These are phyloP conservation scores for Collybiopsis luxurians DNA, from an alignment of 768 basidiomycete species.

Conservation along the genomic window DNA sequence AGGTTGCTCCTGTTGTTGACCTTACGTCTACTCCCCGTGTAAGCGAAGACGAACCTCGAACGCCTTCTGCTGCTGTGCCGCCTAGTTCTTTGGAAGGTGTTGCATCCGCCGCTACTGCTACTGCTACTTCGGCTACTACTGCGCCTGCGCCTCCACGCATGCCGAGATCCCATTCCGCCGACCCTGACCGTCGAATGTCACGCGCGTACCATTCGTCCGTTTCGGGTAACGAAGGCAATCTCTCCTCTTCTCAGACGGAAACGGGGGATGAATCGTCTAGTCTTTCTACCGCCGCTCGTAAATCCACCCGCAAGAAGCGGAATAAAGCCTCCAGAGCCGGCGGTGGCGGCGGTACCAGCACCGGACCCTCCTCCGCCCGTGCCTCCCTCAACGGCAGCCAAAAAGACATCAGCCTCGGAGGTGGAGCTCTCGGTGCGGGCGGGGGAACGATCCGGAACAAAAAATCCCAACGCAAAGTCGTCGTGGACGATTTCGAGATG, in stretches of 20 bases:
- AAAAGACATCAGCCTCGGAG: constrained; percentile 23
- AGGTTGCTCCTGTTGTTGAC: background rate
- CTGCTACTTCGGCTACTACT: constrained; percentile 34
- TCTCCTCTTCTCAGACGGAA: constrained; percentile 54
- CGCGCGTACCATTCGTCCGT: constrained; percentile 56
- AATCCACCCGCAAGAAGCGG: constrained; percentile 51
- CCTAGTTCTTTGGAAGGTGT: too few relatives aligned
- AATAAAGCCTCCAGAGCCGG: constrained; percentile 17
- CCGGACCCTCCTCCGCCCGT: background rate
- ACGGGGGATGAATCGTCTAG: constrained; percentile 70
- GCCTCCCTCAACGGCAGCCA: constrained; percentile 16
- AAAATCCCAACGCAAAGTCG: constrained; percentile 71
- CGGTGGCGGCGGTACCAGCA: too few relatives aligned
- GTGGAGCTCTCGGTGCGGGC: too few relatives aligned
- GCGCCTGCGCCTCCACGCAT: constrained; percentile 42
- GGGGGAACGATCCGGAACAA: constrained; percentile 42
- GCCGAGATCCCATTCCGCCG: constrained; percentile 79
- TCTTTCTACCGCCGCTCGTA: constrained; percentile 48
- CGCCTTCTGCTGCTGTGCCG: background rate
- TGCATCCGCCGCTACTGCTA: too few relatives aligned
- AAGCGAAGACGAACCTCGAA: constrained; percentile 7
- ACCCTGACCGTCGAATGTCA: constrained; percentile 66
- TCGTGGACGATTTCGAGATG: constrained; percentile 94
- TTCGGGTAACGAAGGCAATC: constrained; percentile 24
- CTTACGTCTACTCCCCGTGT: constrained; percentile 7